These are phyloP conservation scores for Dimocarpus longan DNA, from an alignment of 345 rosid genomes.

Conservation along the genomic window DNA sequence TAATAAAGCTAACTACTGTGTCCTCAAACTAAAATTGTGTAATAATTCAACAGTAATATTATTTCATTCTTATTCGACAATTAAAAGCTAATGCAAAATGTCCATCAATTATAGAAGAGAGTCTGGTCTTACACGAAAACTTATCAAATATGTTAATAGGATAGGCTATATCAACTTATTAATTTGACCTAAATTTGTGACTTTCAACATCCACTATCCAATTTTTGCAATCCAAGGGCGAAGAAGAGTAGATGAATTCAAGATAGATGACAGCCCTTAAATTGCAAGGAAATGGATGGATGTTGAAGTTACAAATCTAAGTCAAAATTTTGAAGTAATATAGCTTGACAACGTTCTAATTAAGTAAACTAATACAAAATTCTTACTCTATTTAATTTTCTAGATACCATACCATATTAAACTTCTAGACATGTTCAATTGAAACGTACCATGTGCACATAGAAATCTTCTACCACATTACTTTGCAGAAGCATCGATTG, in stretches of 20 bases:
- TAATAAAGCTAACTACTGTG: not conserved
- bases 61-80: not conserved
- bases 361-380: constrained; percentile 1
- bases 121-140: not conserved
- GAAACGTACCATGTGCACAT: constrained; percentile 63
- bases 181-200: too few relatives aligned
- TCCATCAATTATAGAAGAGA: not conserved
- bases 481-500: constrained; percentile 90
- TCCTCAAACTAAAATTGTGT: not conserved
- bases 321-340: too few relatives aligned
- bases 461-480: constrained; percentile 92
- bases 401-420: not conserved
- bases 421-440: constrained; percentile 7
- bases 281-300: too few relatives aligned
- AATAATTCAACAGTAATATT: not conserved
- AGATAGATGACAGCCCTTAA: too few relatives aligned
- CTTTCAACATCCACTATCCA: too few relatives aligned
- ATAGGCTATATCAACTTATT: too few relatives aligned
- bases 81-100: not conserved
- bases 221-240: too few relatives aligned
- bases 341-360: too few relatives aligned
- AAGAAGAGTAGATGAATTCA: too few relatives aligned
- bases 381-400: constrained; percentile 1
- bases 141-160: not conserved
- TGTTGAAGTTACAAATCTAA: too few relatives aligned